Base-by-base conservation (phyloP, 2,329 filamentous ascomycete species). In the Penicillium palitans region DNA sequence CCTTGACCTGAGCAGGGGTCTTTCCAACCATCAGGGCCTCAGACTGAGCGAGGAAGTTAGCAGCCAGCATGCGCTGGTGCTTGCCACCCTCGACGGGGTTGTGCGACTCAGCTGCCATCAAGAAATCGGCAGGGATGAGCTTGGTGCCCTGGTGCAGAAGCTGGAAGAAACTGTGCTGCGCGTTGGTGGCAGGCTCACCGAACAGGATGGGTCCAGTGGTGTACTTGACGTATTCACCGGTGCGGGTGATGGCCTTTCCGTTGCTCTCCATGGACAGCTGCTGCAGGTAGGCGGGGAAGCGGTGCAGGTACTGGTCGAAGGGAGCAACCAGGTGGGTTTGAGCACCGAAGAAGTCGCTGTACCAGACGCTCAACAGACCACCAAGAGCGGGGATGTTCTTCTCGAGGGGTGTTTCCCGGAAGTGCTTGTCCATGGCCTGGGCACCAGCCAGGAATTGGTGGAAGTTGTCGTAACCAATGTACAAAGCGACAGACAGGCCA, bases 111-210 rank as follows among this genome's bases (percentile, higher is more conserved):
- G 91, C 93, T 40, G 95, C 95, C 69, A 99, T 83, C 80, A 99
- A 96, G 83, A 99, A 99, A 80, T 99, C 95, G 68, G 93, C 89
- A 17, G 95, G 95, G 74, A 99, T 98, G 72, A 99, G 88, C 86
- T 98, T 98, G 70, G 95, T 99, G 72, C 95, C 95, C 80, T 99
- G 95, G 84, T 99, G 95, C 59, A 99, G 87, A 48, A 99, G 89
- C 85, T 99, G 95, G 89, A 96, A 99, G 88, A 99, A 99, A 61
- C 95, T 98, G 86, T 99, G 95, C 83, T 99, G 95, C 45, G 95
- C 95, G 76, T 99, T 99, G 77, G 95, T 99, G 79, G 92, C 96
- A 54, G 95, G 95, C 84, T 99, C 95, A 73, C 95, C 95, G 75
- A 99, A 99, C 63, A 99, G 83, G 74, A 99, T 93, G 55, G 95